Evolutionary conservation across 768 basidiomycete species (phyloP), one percentile per base, ranked within the genome.

Genomic region (Psilocybe azurescens): DNA sequence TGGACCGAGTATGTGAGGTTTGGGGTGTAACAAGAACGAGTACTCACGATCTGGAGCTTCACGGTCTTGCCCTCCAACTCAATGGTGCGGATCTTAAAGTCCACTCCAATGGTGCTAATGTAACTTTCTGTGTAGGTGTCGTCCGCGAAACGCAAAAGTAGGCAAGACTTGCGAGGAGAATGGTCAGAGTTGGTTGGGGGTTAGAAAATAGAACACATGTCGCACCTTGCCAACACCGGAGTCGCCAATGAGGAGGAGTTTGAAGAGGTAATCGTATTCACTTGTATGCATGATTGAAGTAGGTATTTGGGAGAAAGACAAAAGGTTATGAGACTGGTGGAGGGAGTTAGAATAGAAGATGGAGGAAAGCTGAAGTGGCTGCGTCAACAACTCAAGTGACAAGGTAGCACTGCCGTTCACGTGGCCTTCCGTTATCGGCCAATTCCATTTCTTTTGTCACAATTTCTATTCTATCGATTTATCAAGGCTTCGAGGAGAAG

Each of bases 61-160:
- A 98, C 94, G 1, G 93, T 94, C 89, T 97, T 97, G 62, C 97
- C 97, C 72, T 99, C 97, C 58, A 99, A 84, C 76, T 99, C 97
- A 78, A 99, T 98, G 38, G 97, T 99, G 63, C 97, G 88, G 80
- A 99, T 98, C 90, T 96, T 97, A 82, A 97, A 97, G 82, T 97
- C 95, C 61, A 98, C 95, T 67, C 97, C 97, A 77, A 98, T 99
- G 41, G 97, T 98, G 61, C 90, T 93, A 74, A 99, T 96, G 78
- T 97, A 98, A 69, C 92, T 94, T 75, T 97, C 95, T 56, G 97
- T 97, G 83, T 96, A 98, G 54, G 95, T 93, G 77, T 98, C 97
- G 78, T 99, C 97, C 63, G 93, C 92, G 71, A 95, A 95, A 74
- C 94, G 94, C 67, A 95, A 84, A 65, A 95, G 88, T 68, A 95